Conservation (phyloP, 2,329 filamentous ascomycete genomes). For the Fusarium tricinctum region DNA sequence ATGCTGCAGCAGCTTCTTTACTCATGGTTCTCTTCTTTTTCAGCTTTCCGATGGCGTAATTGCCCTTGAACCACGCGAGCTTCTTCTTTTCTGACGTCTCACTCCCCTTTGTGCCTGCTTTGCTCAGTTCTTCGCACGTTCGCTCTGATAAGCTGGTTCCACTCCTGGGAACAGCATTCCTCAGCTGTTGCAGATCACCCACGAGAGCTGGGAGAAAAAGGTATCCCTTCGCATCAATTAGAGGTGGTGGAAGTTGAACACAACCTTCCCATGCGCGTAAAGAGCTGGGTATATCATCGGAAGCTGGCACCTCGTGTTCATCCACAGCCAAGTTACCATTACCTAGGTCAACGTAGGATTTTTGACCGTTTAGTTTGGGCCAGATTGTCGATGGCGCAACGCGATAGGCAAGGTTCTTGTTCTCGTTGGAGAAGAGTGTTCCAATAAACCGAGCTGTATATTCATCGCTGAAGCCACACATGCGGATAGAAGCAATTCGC, state of each 20-base stretch:
- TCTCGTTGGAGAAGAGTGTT: conserved; percentile 45
- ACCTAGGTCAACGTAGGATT: conserved; percentile 47
- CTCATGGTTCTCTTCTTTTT: conserved; percentile 32
- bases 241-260: conserved; percentile 48
- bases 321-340: conserved; percentile 43
- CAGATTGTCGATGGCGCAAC: conserved; percentile 53
- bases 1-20: conserved; percentile 26
- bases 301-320: conserved; percentile 32
- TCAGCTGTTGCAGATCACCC: conserved; percentile 30
- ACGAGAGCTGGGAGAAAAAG: conserved; percentile 37
- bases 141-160: conserved; percentile 34
- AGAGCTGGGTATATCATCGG: neutral
- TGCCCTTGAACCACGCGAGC: conserved; percentile 30
- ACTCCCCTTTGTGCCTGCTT: neutral
- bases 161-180: conserved; percentile 12
- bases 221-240: conserved; percentile 29
- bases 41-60: conserved; percentile 21
- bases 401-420: conserved; percentile 44
- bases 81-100: conserved; percentile 24
- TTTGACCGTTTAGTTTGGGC: conserved; percentile 51
- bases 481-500: conserved; percentile 52
- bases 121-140: conserved; percentile 19
- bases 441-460: conserved; percentile 51
- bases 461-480: conserved; percentile 55
- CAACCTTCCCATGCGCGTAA: conserved; percentile 41